Evolutionary conservation across 805 yeast genomes (phyloP).

Genomic region (Groenewaldozyma tartarivorans): DNA sequence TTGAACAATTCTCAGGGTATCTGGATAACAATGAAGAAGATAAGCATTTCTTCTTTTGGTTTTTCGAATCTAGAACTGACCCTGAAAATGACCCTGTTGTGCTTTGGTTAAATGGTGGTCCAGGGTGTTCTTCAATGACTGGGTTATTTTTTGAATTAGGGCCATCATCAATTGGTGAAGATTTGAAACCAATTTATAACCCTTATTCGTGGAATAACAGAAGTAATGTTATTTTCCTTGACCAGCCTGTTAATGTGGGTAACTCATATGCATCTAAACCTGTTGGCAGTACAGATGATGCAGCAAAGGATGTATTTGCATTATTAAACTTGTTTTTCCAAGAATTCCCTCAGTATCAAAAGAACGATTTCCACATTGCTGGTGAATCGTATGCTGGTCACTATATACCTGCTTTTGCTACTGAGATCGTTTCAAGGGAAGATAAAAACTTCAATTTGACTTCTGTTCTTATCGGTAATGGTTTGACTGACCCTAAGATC

Average conservation of each 20-base stretch:
- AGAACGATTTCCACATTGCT: constrained; percentile 67
- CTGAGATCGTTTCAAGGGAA: constrained; percentile 61
- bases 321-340: constrained; percentile 71
- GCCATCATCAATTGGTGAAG: constrained; percentile 57
- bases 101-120: constrained; percentile 90
- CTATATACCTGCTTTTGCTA: constrained; percentile 82
- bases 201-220: constrained; percentile 78
- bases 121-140: constrained; percentile 85
- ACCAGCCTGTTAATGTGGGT: constrained; percentile 85
- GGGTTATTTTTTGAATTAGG: constrained; percentile 85
- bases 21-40: constrained; percentile 72
- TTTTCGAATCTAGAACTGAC: constrained; percentile 80
- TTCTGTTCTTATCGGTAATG: constrained; percentile 83
- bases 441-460: constrained; percentile 56
- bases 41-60: constrained; percentile 79
- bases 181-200: constrained; percentile 55
- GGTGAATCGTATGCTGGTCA: constrained; percentile 91
- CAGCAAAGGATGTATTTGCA: constrained; percentile 74
- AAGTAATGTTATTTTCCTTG: constrained; percentile 78
- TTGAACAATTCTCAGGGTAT: constrained; percentile 78
- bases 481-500: constrained; percentile 74
- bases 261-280: constrained; percentile 55
- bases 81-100: constrained; percentile 80
- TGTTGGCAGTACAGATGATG: constrained; percentile 67
- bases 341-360: constrained; percentile 51